phyloP scores from a whole-genome alignment of 805 yeast species.

The Ogataea pini region DNA sequence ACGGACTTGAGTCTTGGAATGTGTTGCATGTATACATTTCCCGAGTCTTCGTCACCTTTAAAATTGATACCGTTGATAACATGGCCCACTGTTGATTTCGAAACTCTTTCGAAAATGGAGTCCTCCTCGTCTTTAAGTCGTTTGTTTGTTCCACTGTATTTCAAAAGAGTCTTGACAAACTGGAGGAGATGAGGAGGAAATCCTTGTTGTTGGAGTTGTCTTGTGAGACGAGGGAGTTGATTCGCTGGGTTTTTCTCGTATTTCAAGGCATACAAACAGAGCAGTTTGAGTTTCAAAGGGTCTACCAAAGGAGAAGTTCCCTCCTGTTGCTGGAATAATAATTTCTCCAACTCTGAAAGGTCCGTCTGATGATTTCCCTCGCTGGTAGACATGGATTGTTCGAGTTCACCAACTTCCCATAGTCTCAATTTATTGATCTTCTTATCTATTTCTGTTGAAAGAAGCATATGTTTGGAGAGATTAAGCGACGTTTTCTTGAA shows the following conservation, averaged over 20 bases:
- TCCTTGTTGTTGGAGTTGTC: conserved; percentile 39
- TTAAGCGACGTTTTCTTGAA: conserved; percentile 84
- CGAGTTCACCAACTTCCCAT: conserved; percentile 87
- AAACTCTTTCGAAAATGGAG: conserved; percentile 29
- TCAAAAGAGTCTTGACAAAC: conserved; percentile 48
- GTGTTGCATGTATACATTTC: conserved; percentile 89
- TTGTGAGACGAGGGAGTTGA: conserved; percentile 41
- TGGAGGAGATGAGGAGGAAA: conserved; percentile 39
- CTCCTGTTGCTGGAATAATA: conserved; percentile 45
- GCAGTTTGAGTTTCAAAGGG: conserved; percentile 65
- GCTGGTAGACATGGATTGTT: conserved; percentile 77
- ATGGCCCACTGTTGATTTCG: conserved; percentile 25
- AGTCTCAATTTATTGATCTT: conserved; percentile 62
- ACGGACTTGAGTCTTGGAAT: conserved; percentile 65
- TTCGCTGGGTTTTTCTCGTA: conserved; percentile 56
- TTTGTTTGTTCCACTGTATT: conserved; percentile 43
- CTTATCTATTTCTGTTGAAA: conserved; percentile 83
- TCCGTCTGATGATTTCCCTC: conserved; percentile 54
- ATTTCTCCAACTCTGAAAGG: conserved; percentile 51
- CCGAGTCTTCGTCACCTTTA: conserved; percentile 43
- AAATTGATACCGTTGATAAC: conserved; percentile 36
- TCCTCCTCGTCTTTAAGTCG: conserved; percentile 42
- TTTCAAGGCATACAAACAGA: conserved; percentile 71
- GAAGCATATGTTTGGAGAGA: conserved; percentile 87
- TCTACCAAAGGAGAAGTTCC: conserved; percentile 39